phyloP scores from a whole-genome alignment of 1,284 basidiomycete genomes.

The Apiotrichum sp. region DNA sequence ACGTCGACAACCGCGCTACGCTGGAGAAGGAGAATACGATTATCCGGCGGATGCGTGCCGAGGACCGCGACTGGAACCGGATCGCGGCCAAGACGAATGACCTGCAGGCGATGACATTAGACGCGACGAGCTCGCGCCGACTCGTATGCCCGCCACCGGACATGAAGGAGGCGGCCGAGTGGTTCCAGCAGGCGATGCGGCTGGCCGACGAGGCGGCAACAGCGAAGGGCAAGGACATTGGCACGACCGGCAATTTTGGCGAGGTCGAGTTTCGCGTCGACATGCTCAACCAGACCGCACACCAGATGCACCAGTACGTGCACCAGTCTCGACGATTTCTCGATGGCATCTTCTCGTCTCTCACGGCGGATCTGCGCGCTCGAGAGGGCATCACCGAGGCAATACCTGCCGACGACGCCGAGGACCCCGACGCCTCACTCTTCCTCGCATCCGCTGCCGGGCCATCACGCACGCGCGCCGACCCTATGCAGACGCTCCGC shows the following conservation, averaged over 20 bases:
- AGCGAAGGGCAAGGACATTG: constrained; percentile 25
- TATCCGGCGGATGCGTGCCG: constrained; percentile 38
- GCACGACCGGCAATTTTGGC: constrained; percentile 31
- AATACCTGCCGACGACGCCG: constrained; percentile 17
- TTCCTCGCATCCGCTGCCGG: constrained; percentile 20
- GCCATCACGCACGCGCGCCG: constrained; percentile 11
- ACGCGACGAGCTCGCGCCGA: constrained; percentile 1
- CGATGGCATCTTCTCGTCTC: constrained; percentile 45
- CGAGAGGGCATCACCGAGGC: constrained; percentile 25
- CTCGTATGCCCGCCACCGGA: constrained; percentile 12
- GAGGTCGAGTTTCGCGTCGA: constrained; percentile 47
- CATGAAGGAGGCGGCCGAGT: constrained; percentile 20
- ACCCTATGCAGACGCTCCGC: constrained; percentile 40
- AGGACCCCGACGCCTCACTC: constrained; percentile 27
- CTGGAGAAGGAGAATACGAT: constrained; percentile 29
- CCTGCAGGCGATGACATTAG: constrained; percentile 1
- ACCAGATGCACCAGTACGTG: constrained; percentile 42
- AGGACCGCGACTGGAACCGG: constrained; percentile 39
- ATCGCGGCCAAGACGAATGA: constrained; percentile 31
- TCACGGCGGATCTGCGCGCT: constrained; percentile 37
- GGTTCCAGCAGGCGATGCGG: constrained; percentile 31
- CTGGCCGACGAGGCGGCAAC: constrained; percentile 32
- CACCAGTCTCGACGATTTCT: constrained; percentile 41
- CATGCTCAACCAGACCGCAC: constrained; percentile 37
- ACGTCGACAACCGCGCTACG: constrained; percentile 37